Conservation (phyloP, 1,139 yeast species). For the Ogataea hybrid region DNA sequence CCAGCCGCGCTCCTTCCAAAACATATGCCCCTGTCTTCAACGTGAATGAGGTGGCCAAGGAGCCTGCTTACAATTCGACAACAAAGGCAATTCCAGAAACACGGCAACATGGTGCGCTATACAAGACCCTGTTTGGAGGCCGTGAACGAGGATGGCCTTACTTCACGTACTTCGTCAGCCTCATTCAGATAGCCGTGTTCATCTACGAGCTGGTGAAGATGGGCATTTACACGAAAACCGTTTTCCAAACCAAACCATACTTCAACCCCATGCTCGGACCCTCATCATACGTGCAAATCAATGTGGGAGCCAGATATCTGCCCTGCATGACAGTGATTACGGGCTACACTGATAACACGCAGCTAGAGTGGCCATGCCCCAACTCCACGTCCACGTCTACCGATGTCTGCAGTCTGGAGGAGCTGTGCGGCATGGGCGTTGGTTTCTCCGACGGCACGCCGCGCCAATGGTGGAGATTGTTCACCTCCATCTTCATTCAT, state of each 20-base stretch:
- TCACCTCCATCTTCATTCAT: slow-evolving; percentile 72
- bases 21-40: too few species aligned
- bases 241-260: slow-evolving; percentile 68
- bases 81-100: background rate
- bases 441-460: slow-evolving; percentile 45
- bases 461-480: slow-evolving; percentile 67
- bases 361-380: slow-evolving; percentile 62
- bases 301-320: slow-evolving; percentile 69
- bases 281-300: slow-evolving; percentile 62
- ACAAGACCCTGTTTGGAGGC: slow-evolving; percentile 14
- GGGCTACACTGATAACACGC: slow-evolving; percentile 49
- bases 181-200: slow-evolving; percentile 58
- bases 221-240: slow-evolving; percentile 62
- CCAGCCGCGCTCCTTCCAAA: background rate
- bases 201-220: slow-evolving; percentile 64
- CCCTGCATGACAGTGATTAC: slow-evolving; percentile 66
- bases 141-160: slow-evolving; percentile 33
- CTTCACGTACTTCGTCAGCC: slow-evolving; percentile 45
- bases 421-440: slow-evolving; percentile 59
- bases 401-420: slow-evolving; percentile 54
- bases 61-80: background rate
- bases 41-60: too few species aligned
- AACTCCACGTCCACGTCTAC: slow-evolving; percentile 58
- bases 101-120: background rate
- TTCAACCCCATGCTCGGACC: slow-evolving; percentile 85